Percentiles rank a stretch among this genome's conserved stretches.
Conservation (phyloP, 352 stramenopile genomes). For the Phytophthora vignae region DNA sequence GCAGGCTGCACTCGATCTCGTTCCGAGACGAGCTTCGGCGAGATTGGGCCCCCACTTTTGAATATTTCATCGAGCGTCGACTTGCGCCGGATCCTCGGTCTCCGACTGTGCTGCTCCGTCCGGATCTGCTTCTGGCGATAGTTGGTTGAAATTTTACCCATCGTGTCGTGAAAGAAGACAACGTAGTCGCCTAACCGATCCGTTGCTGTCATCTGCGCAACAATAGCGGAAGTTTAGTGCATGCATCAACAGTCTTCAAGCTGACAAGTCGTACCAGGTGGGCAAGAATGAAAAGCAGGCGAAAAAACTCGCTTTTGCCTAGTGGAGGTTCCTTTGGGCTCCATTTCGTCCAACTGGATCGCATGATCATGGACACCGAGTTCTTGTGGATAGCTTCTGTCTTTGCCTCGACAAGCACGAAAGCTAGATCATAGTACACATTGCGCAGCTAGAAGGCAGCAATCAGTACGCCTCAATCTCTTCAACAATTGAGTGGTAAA, state of each 20-base stretch:
- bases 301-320: slow-evolving; percentile 63
- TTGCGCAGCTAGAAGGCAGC: slow-evolving; percentile 49
- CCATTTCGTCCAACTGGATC: slow-evolving; percentile 76
- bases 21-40: slow-evolving; percentile 15
- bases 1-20: slow-evolving; percentile 18
- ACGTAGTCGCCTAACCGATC: slow-evolving; percentile 78
- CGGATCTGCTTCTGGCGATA: slow-evolving; percentile 55
- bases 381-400: slow-evolving; percentile 84
- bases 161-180: slow-evolving; percentile 76
- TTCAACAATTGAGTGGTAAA: not conserved
- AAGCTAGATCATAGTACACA: slow-evolving; percentile 77
- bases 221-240: slow-evolving; percentile 12
- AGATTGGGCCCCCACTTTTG: slow-evolving; percentile 5
- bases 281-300: slow-evolving; percentile 74
- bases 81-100: slow-evolving; percentile 31
- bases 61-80: slow-evolving; percentile 47
- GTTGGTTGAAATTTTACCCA: slow-evolving; percentile 58
- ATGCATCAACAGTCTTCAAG: not conserved
- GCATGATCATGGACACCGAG: slow-evolving; percentile 80
- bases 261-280: slow-evolving; percentile 59
- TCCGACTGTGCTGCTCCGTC: slow-evolving; percentile 30
- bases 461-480: not conserved
- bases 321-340: slow-evolving; percentile 62
- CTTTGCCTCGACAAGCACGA: slow-evolving; percentile 78
- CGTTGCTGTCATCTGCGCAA: slow-evolving; percentile 70